Base-by-base conservation (phyloP, 208 protist species). In the Angomonas ambiguus region DNA sequence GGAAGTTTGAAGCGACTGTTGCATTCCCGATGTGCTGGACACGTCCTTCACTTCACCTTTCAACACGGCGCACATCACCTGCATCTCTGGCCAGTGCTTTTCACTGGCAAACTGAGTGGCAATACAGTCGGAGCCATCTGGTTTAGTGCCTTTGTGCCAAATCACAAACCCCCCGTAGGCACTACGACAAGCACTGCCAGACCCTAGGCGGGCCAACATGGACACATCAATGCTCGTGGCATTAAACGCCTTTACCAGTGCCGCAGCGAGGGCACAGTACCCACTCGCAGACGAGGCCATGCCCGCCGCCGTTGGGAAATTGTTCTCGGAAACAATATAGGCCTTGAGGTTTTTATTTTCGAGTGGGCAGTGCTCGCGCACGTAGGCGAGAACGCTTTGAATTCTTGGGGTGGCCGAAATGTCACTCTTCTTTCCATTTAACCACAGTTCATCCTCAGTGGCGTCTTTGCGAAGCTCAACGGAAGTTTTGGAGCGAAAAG, bases 241-340 rank as follows among this genome's bases (percentile, higher is more conserved):
- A 57, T 80, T 25, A 64, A 85, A 95, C 1, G 77, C 77, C 51
- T 85, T 83, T 13, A 87, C 84, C 0, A 98, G 80, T 2, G 88
- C 88, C 22, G 82, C 91, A 1, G 91, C 91, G 11, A 99, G 80
- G 49, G 96, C 97, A 34, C 95, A 98, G 81, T 97, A 98, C 27
- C 98, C 98, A 66, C 96, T 97, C 1, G 98, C 98, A 0, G 97
- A 99, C 8, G 98, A 99, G 1, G 98, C 98, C 72, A 99, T 95
- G 31, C 98, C 98, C 33, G 98, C 98, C 2, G 98, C 98, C 16
- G 98, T 99, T 27, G 98, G 98, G 64, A 99, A 99, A 82, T 98
- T 99, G 87, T 99, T 99, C 41, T 92, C 79, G 16, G 96, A 98
- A 28, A 87, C 83, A 58, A 99, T 97, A 69, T 94, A 92, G 32